These are phyloP conservation scores for Antitrichia curtipendula DNA, from an alignment of 225 moss, liverwort and hornwort genomes.

Conservation along the genomic window DNA sequence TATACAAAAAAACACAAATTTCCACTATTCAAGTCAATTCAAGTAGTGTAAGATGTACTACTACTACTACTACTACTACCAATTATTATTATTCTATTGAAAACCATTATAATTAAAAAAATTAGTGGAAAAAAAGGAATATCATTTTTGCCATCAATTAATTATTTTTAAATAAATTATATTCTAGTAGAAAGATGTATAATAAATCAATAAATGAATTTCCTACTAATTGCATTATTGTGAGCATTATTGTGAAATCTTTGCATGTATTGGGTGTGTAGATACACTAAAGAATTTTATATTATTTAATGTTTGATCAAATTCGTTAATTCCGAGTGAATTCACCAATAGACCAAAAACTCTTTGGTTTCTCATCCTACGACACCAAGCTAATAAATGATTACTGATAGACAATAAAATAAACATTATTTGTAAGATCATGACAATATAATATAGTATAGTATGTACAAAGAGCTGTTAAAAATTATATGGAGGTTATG, in stretches of 20 bases:
- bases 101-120: background rate
- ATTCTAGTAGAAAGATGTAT: fast-evolving
- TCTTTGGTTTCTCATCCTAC: background rate
- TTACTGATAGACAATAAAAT: too few species aligned
- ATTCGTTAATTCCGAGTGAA: background rate
- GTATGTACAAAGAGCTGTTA: too few species aligned
- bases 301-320: background rate
- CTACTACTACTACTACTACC: too few species aligned
- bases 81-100: background rate
- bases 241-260: background rate
- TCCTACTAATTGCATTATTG: background rate
- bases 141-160: background rate
- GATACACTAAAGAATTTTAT: fast-evolving
- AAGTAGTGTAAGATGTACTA: background rate
- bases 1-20: background rate
- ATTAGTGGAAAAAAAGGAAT: fast-evolving
- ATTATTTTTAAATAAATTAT: background rate
- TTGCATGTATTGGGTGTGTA: background rate
- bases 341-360: background rate
- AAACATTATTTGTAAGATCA: background rate
- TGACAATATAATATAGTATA: background rate
- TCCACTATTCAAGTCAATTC: background rate
- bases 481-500: fast-evolving
- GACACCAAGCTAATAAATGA: too few species aligned
- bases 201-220: background rate